These are phyloP conservation scores for Tulasnella calospora DNA, from an alignment of 768 basidiomycete species.

Conservation along the genomic window DNA sequence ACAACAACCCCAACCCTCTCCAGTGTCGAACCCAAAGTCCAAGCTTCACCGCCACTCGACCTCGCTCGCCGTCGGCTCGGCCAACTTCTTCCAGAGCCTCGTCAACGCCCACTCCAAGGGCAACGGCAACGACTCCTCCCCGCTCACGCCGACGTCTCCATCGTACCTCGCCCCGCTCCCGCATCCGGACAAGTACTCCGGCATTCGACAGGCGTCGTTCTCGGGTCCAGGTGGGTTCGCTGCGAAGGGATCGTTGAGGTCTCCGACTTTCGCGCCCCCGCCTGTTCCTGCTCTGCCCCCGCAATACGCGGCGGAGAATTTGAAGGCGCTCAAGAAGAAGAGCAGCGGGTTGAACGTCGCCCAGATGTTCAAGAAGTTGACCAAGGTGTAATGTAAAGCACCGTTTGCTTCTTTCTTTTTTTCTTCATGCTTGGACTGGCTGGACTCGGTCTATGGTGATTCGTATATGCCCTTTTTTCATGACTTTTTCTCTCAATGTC, in stretches of 20 bases:
- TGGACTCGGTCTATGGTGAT: conserved; percentile 1
- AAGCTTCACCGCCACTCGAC: conserved; percentile 22
- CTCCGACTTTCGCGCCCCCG: not conserved
- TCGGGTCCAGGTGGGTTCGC: not conserved
- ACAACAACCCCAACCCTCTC: not conserved
- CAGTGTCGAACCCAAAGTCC: not conserved
- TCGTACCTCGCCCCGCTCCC: conserved; percentile 16
- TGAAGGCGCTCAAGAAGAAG: conserved; percentile 22
- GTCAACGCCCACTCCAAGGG: not conserved
- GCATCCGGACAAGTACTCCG: conserved; percentile 14
- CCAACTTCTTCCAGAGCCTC: conserved; percentile 15
- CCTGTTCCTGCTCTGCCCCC: not conserved
- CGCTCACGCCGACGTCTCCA: not conserved
- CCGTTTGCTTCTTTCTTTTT: not conserved
- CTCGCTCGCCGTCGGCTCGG: conserved; percentile 17
- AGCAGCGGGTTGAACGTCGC: conserved; percentile 9
- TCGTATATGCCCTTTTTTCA: not conserved
- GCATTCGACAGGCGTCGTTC: conserved; percentile 22
- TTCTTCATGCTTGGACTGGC: not conserved
- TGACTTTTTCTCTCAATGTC: not conserved
- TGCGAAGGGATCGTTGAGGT: not conserved
- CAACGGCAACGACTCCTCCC: not conserved
- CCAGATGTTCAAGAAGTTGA: conserved; percentile 24
- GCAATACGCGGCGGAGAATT: not conserved
- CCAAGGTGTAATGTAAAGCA: not conserved